phyloP scores from a whole-genome alignment of 2,329 filamentous ascomycete genomes.

The Aspergillus uvarum region DNA sequence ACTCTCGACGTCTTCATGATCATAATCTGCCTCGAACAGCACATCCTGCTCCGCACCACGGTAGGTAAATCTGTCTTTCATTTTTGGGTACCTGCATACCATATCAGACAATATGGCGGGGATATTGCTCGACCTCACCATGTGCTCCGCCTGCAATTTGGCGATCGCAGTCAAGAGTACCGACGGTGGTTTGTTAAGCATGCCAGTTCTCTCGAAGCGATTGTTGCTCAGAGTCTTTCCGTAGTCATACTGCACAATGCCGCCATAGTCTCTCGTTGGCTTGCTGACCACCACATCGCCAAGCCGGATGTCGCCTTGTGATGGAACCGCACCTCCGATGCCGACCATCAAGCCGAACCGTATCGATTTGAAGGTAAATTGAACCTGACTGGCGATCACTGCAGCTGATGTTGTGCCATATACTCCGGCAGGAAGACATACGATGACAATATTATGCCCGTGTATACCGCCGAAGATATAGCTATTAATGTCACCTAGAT shows the following conservation, averaged over 20 bases:
- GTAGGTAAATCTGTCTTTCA: neutral
- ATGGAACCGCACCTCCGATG: constrained; percentile 16
- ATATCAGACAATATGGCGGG: neutral
- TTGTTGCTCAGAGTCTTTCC: constrained; percentile 16
- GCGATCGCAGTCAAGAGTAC: constrained; percentile 14
- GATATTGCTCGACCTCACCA: neutral
- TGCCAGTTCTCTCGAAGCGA: constrained; percentile 14
- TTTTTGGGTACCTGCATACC: constrained; percentile 1
- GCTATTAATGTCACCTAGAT: neutral
- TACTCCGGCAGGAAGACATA: constrained; percentile 2
- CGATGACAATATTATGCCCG: constrained; percentile 9
- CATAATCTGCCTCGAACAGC: constrained; percentile 3
- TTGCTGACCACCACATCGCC: constrained; percentile 19
- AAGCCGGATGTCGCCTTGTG: constrained; percentile 16
- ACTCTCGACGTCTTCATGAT: neutral
- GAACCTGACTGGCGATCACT: constrained; percentile 4
- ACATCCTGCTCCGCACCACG: neutral
- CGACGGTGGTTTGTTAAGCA: constrained; percentile 15
- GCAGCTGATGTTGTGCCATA: constrained; percentile 9
- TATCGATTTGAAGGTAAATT: constrained; percentile 1
- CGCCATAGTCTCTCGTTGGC: constrained; percentile 7
- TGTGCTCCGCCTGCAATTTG: constrained; percentile 14
- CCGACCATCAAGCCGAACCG: constrained; percentile 14
- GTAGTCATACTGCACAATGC: constrained; percentile 24
- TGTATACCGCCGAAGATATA: constrained; percentile 9